Base-by-base conservation (phyloP, 257 asterid genomes). In the Penstemon barbatus region DNA sequence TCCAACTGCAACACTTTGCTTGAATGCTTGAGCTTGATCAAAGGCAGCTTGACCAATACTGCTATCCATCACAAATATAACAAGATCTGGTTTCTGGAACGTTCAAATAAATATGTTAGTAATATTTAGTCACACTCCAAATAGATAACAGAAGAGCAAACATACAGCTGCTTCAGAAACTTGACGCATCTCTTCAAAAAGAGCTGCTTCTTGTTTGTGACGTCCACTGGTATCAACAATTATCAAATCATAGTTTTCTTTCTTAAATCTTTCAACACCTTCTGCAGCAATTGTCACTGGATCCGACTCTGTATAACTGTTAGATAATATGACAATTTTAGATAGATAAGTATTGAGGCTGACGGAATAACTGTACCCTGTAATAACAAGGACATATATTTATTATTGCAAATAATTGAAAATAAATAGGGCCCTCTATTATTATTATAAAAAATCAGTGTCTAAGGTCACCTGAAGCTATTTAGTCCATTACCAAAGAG, bases 131-230 rank as follows among this genome's bases (percentile, higher is more conserved):
- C 7, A 73, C 55, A 57, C 15, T 72, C 64, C 53, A 55, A 58
- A 52, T 33, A 52, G 45, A 36, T 41, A 40, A 25, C 6, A 70
- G 52, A 48, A 50, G 45, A 51, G 55, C 71, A 65, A 19, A 65
- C 72, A 54, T 74, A 91, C 99, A 48, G 95, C 82, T 73, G 97
- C 97, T 87, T 91, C 97, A 53, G 97, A 83, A 75, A 94, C 95
- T 91, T 94, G 97, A 45, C 97, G 95, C 99, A 94, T 94, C 86
- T 94, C 99, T 78, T 94, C 97, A 82, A 94, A 91, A 71, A 89
- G 96, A 72, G 96, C 82, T 19, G 83, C 97, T 82, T 94, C 99
- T 75, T 91, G 99, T 82, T 94, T 94, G 91, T 94, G 99, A 71
- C 99, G 97, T 73, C 99, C 97, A 79, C 99, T 91, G 59, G 97